Percentiles rank a stretch among this genome's conserved stretches.
phyloP scores from a whole-genome alignment of 2,329 filamentous ascomycete species.

The Fusarium tricinctum region DNA sequence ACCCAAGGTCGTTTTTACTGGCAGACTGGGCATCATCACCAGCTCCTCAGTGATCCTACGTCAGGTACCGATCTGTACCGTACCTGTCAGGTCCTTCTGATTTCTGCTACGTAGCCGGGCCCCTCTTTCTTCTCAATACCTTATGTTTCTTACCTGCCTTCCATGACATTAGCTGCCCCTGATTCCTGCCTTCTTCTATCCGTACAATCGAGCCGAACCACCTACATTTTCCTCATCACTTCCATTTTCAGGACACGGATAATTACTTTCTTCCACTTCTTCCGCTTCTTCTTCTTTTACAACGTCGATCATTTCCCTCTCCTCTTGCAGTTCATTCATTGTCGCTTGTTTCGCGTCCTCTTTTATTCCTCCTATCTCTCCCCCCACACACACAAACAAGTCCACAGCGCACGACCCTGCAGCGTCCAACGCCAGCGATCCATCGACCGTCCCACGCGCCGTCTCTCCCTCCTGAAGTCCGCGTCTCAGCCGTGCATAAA shows the following conservation, averaged over 20 bases:
- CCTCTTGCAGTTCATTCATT: conserved; percentile 12
- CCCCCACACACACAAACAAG: conserved; percentile 32
- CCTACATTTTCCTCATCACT: conserved; percentile 1
- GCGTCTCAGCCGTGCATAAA: conserved; percentile 53
- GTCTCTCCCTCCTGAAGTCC: conserved; percentile 51
- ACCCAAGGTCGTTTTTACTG: conserved; percentile 2
- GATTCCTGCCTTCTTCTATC: conserved; percentile 34
- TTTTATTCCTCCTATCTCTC: conserved; percentile 16
- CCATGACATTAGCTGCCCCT: conserved; percentile 33
- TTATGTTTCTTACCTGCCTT: conserved; percentile 19
- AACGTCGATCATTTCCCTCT: conserved; percentile 25
- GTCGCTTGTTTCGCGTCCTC: conserved; percentile 38
- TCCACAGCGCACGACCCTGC: conserved; percentile 44
- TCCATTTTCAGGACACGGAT: conserved; percentile 3
- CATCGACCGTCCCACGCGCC: conserved; percentile 51
- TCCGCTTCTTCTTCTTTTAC: conserved; percentile 6
- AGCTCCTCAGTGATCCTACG: conserved; percentile 10
- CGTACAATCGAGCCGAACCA: background rate
- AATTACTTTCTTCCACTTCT: conserved; percentile 6
- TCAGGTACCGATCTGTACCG: conserved; percentile 31
- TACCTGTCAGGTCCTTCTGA: conserved; percentile 13
- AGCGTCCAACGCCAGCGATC: conserved; percentile 44
- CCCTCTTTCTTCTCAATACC: conserved; percentile 1
- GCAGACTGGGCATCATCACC: conserved; percentile 24
- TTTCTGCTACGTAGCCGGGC: background rate